Evolutionary conservation across 2,329 filamentous ascomycete species (phyloP), one percentile per base, ranked within the genome.

Genomic region (Akanthomyces uredinophilus): DNA sequence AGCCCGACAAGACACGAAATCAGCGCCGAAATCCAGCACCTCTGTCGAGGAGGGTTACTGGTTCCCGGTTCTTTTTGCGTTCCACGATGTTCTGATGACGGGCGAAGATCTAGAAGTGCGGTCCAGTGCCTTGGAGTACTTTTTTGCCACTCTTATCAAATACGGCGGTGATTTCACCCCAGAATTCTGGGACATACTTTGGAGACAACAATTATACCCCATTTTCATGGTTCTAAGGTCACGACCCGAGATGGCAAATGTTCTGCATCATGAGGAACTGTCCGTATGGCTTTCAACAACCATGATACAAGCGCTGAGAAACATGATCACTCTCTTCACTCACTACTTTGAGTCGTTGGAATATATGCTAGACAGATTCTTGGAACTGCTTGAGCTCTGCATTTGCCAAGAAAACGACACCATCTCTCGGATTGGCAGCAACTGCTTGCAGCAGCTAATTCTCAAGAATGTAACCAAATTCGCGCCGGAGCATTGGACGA

Each of bases 371-470:
- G 92, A 97, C 74, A 85, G 95, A n/a, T 98, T 99, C 74, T 78
- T 99, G 43, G 94, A 98, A 74, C 84, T 99, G 22, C 80, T 99
- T 13, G 93, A 92, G 4, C 84, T 99, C 13, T 99, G 95, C 72
- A 99, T 99, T 65, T 98, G 94, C 73, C 95, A 99, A 74, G 95
- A 99, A 73, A 99, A 99, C 69, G 95, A 99, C 71, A 99, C 96
- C 0, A 94, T 99, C 66, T 96, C 95, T 3, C 86, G 96, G 27
- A 99, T 99, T 69, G 95, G 95, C 58, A 98, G 94, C 79, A 99
- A 99, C 72, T 99, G 96, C 72, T 78, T 99, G 59, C 95, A 99
- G 73, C 94, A 98, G 72, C 79, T 99, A 50, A 97, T 99, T 63
- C 75, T 99, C 49, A 94, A 98, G 72, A 99, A 99, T 68, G 95